Evolutionary conservation across 176 grass and related monocot species (phyloP), one percentile per base, ranked within the genome.

Genomic region (Triticum urartu): DNA sequence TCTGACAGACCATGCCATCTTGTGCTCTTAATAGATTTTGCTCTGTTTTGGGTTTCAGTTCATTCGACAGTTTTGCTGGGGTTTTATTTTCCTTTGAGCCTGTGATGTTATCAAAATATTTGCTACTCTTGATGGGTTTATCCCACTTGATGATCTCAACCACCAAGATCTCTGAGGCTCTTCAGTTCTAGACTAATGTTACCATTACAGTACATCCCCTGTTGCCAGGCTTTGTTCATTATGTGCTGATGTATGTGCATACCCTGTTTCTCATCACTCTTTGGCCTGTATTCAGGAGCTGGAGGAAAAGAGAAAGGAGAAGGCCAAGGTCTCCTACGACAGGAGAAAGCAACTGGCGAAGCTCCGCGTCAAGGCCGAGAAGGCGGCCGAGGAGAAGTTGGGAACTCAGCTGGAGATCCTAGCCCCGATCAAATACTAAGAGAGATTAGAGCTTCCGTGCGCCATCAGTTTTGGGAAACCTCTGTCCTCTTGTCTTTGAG

Each of bases 221-320:
- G 2, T 10, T 20, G 42, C 8, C 14, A 28, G 4, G 30, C 30
- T 11, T 25, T 62, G 4, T 30, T 21, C 28, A 30, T 1, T 59
- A 0, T 59, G 9, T 26, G 35, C 25, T 33, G 6, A 32, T 21
- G 5, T 13, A 52, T 32, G 7, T 67, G 11, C 5, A 2, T 12
- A 35, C 33, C 0, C 28, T 30, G 10, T 61, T 9, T 64, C 71
- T 86, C 24, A 84, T 10, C 11, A 4, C 0, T 32, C 9, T 45
- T 1, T 50, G 17, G 25, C 4, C 38, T n/a, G 9, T 1, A 5
- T 74, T 40, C 79, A 97, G 94, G 92, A 92, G 50, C 84, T 97
- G 12, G 95, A 97, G 74, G 92, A 94, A 84, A 97, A 97, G 92
- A 86, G 95, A 11, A 97, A 97, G 90, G 89, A 92, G 79, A 94